These are phyloP conservation scores for Exidia glandulosa DNA, from an alignment of 768 basidiomycete genomes.

Conservation along the genomic window DNA sequence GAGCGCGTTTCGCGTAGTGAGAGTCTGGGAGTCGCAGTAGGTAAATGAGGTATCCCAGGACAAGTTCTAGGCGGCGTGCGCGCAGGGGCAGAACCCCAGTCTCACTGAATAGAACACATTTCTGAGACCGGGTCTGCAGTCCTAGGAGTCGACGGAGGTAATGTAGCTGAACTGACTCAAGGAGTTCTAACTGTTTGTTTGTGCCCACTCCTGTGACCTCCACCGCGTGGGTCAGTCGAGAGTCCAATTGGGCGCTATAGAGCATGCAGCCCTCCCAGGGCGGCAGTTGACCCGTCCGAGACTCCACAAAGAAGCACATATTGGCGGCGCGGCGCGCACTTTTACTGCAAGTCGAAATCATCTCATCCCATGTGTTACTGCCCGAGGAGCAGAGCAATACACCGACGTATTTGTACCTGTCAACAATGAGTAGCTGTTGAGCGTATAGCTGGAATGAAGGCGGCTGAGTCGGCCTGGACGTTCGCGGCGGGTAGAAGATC, in stretches of 20 bases:
- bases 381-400: slow-evolving; percentile 1
- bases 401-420: slow-evolving; percentile 5
- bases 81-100: slow-evolving; percentile 6
- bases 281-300: background rate
- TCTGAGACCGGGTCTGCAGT: slow-evolving; percentile 7
- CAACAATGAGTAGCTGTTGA: background rate
- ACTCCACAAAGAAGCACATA: background rate
- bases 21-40: background rate
- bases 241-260: slow-evolving; percentile 13
- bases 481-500: slow-evolving; percentile 10
- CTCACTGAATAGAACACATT: slow-evolving; percentile 8
- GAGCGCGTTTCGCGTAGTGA: background rate
- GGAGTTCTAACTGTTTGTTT: slow-evolving; percentile 7
- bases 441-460: background rate
- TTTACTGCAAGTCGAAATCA: background rate
- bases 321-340: background rate
- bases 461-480: background rate
- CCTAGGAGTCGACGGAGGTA: slow-evolving; percentile 16
- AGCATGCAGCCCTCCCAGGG: slow-evolving; percentile 10
- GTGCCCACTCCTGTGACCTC: slow-evolving; percentile 11
- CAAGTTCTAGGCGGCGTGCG: slow-evolving; percentile 1
- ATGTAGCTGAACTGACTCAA: slow-evolving; percentile 4
- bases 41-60: slow-evolving; percentile 1
- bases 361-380: background rate
- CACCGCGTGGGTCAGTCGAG: slow-evolving; percentile 14